Conservation (phyloP, 768 basidiomycete species). For the Auricularia heimuer region DNA sequence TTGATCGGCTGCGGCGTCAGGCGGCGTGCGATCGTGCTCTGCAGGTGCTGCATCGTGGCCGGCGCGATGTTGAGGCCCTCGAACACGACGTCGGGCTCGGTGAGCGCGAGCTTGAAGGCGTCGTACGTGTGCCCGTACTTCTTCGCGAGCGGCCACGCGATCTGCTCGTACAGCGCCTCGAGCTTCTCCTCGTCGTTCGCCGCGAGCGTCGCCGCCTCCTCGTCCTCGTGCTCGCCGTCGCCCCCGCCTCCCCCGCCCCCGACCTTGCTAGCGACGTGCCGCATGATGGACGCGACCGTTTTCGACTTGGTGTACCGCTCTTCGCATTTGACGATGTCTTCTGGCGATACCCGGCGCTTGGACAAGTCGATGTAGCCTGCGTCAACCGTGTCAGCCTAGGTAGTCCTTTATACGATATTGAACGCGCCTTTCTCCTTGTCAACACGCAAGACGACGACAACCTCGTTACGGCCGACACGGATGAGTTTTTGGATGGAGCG, state of each 20-base stretch:
- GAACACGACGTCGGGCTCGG: conserved; percentile 76
- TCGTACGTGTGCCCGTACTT: conserved; percentile 95
- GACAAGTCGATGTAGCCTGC: conserved; percentile 97
- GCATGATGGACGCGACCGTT: conserved; percentile 85
- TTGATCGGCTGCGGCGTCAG: conserved; percentile 98
- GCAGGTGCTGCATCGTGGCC: conserved; percentile 53
- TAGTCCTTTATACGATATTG: background rate
- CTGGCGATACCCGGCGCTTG: conserved; percentile 94
- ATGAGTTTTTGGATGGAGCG: conserved; percentile 97
- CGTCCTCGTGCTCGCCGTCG: conserved; percentile 25
- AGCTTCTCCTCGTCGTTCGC: conserved; percentile 68
- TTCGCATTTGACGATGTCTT: conserved; percentile 98
- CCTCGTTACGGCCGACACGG: conserved; percentile 93
- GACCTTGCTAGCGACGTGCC: conserved; percentile 82
- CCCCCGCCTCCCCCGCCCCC: conserved; percentile 30
- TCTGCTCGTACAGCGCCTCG: conserved; percentile 79
- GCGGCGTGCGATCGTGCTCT: conserved; percentile 81
- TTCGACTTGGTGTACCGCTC: conserved; percentile 98
- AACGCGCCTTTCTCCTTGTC: conserved; percentile 94
- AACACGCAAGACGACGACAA: conserved; percentile 93
- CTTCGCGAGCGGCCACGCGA: conserved; percentile 87
- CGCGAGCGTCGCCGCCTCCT: conserved; percentile 28
- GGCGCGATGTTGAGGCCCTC: conserved; percentile 48
- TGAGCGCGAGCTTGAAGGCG: conserved; percentile 93
- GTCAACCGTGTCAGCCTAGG: background rate